Percentiles rank a stretch among this genome's conserved stretches.
Evolutionary conservation across 2,329 filamentous ascomycete genomes (phyloP).

Genomic region (Aureobasidium zeae): DNA sequence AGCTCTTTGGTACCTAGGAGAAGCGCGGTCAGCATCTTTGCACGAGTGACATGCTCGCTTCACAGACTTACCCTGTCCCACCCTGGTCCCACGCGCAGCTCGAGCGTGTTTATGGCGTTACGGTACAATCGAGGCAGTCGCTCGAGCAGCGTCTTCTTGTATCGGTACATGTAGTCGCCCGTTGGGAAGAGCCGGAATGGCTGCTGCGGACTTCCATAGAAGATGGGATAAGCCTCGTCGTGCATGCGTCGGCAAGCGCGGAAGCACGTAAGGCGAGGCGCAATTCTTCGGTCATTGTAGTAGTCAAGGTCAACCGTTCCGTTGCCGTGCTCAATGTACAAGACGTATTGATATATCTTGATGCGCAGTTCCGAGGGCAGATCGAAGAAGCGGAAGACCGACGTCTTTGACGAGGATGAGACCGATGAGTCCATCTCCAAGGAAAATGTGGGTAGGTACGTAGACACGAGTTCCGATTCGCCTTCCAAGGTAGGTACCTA

Average conservation of each 20-base stretch:
- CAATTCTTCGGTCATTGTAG: conserved; percentile 54
- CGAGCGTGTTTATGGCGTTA: conserved; percentile 51
- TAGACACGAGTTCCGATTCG: too few species aligned
- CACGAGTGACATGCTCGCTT: background rate
- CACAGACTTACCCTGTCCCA: conserved; percentile 46
- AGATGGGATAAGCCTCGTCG: conserved; percentile 53
- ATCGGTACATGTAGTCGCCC: conserved; percentile 59
- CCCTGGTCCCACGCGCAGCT: conserved; percentile 63
- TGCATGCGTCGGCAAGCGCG: conserved; percentile 53
- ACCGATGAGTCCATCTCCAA: conserved; percentile 10
- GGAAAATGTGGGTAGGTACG: background rate
- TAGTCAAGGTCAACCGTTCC: conserved; percentile 55
- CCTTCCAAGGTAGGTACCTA: conserved; percentile 7
- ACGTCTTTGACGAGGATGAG: background rate
- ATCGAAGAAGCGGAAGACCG: conserved; percentile 52
- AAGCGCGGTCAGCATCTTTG: background rate
- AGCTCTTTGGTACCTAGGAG: conserved; percentile 51
- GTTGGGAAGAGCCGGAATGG: conserved; percentile 59
- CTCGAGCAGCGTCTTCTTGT: conserved; percentile 60
- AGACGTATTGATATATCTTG: conserved; percentile 57
- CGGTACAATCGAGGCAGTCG: conserved; percentile 55
- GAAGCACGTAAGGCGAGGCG: conserved; percentile 48
- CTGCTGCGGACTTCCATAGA: conserved; percentile 49
- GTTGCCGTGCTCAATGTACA: conserved; percentile 26
- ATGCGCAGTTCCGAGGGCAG: conserved; percentile 62